These are phyloP conservation scores for Marasmius tenuissimus DNA, from an alignment of 1,284 basidiomycete species.

Conservation along the genomic window DNA sequence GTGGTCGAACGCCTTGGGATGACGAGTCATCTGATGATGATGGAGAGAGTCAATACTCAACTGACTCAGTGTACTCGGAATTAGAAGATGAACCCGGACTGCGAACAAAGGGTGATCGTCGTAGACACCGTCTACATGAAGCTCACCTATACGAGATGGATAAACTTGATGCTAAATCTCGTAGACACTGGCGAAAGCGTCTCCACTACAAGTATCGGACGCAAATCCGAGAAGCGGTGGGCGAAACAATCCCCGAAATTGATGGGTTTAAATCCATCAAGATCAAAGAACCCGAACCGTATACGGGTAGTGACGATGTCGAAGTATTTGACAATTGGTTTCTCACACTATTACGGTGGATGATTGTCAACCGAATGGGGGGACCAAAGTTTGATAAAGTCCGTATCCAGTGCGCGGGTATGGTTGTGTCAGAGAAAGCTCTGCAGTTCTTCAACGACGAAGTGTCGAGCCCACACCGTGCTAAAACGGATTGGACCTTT, in stretches of 20 bases:
- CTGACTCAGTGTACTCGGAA: neutral
- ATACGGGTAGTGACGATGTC: neutral
- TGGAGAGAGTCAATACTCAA: neutral
- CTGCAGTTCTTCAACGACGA: conserved; percentile 11
- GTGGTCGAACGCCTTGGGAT: neutral
- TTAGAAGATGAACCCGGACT: neutral
- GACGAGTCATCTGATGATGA: neutral
- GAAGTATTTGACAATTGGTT: neutral
- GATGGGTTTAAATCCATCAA: neutral
- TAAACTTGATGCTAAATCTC: neutral
- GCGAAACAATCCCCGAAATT: neutral
- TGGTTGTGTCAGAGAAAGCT: conserved; percentile 11
- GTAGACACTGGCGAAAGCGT: neutral
- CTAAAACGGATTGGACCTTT: conserved; percentile 10
- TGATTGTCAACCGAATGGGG: neutral
- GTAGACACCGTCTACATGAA: neutral
- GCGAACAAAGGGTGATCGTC: neutral
- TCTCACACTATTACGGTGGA: neutral
- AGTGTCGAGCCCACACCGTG: conserved; percentile 6
- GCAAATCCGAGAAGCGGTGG: neutral
- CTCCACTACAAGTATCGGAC: neutral
- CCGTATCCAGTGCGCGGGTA: neutral
- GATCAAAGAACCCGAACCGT: neutral
- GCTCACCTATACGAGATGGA: neutral
- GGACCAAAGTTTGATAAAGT: neutral